Base-by-base conservation (phyloP, 2,329 filamentous ascomycete species). In the Fusarium setosum region DNA sequence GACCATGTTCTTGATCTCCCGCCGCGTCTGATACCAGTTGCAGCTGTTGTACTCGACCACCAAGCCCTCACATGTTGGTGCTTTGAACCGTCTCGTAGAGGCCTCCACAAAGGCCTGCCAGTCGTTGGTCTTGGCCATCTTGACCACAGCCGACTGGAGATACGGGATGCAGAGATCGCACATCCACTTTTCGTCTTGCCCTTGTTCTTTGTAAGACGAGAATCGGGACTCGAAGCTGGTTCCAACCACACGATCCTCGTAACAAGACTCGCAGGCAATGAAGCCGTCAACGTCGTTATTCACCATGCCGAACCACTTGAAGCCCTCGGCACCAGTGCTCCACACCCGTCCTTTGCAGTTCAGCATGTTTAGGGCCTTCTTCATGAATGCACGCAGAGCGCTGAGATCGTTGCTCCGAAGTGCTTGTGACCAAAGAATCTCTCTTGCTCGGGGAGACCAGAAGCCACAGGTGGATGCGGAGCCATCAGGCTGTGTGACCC, bases 251-350 rank as follows among this genome's bases (percentile, higher is more conserved):
- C 59, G 48, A 37, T 81, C 76, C 12, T 78, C 72, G 56, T 76
- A 77, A 48, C 80, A 81, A 5, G 79, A 74, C 26, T 80, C 73
- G 26, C 80, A 82, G 0, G 76, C 65, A 3, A 81, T 66, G 23
- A 81, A 74, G 1, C 74, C 73, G 1, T 70, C 58, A 1, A 79
- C 68, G 4, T 74, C 74, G 2, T 71, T 58, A 5, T 74, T 57
- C 3, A 34, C 62, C 59, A 77, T 67, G 0, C 69, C 59, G 49
- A 70, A 77, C 76, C 77, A 81, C 20, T 71, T 77, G 15, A 76
- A 45, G 0, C 67, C 70, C 2, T 76, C 74, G 1, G 56, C 47
- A 0, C 47, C 73, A 1, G 59, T 60, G 3, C 62, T 73, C 6
- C 63, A 63, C 1, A 18, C 52, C 5, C 45, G 49, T 0, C 72